A percentile compares a stretch with the other conserved stretches of the same genome.
Conservation (phyloP, 331 rosid species). For the Phaseolus coccineus region DNA sequence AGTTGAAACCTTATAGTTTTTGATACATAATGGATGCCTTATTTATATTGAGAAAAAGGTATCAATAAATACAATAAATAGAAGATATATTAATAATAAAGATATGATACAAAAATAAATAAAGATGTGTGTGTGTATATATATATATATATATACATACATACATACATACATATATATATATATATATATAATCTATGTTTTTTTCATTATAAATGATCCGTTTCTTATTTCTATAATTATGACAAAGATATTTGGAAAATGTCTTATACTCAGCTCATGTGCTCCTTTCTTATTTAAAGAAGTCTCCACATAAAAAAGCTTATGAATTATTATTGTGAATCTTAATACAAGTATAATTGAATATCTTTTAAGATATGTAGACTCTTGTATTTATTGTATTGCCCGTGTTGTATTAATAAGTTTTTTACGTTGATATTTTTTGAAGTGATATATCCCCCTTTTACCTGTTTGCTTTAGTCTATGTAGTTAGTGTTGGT, state of each 20-base stretch:
- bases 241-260: neutral
- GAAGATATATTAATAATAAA: too few species aligned
- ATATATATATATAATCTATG: too few species aligned
- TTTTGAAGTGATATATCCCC: neutral
- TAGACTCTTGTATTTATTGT: neutral
- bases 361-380: neutral
- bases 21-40: too few species aligned
- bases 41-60: too few species aligned
- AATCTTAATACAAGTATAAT: neutral
- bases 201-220: too few species aligned
- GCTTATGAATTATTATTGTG: neutral
- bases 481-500: neutral
- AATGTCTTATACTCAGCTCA: neutral
- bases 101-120: too few species aligned
- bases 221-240: too few species aligned
- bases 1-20: too few species aligned
- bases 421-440: neutral
- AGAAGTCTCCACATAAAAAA: neutral
- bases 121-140: too few species aligned
- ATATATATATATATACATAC: too few species aligned
- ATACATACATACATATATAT: too few species aligned
- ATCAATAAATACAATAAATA: too few species aligned
- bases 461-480: neutral
- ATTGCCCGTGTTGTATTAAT: neutral
- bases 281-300: neutral